These are phyloP conservation scores for Fomitopsis palustris DNA, from an alignment of 1,284 basidiomycete genomes.

Conservation along the genomic window DNA sequence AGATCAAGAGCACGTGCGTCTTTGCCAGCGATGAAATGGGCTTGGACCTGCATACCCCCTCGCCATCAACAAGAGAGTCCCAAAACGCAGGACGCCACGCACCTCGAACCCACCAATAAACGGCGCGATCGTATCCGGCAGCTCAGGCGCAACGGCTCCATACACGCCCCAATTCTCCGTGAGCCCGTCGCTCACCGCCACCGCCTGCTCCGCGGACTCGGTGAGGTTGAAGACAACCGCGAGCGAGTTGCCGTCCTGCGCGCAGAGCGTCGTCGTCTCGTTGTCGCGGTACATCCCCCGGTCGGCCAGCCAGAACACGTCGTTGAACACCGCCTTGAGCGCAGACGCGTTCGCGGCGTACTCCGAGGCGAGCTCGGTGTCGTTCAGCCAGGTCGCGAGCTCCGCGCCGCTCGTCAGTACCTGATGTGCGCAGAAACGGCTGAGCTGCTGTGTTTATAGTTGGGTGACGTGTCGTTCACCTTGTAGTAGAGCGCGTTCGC, in stretches of 20 bases:
- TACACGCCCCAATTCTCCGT: constrained; percentile 47
- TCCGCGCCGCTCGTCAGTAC: constrained; percentile 44
- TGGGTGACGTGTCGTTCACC: constrained; percentile 19
- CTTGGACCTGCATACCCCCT: constrained; percentile 36
- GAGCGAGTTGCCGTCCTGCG: constrained; percentile 50
- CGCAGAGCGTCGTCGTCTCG: constrained; percentile 37
- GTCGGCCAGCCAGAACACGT: constrained; percentile 38
- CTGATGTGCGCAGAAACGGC: constrained; percentile 24
- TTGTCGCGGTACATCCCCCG: constrained; percentile 47
- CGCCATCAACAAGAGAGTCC: too few species aligned
- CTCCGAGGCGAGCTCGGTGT: constrained; percentile 26
- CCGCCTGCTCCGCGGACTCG: constrained; percentile 34
- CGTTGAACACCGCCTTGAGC: constrained; percentile 40
- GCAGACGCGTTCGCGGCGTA: constrained; percentile 40
- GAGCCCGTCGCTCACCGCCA: constrained; percentile 40
- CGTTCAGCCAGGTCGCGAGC: constrained; percentile 40
- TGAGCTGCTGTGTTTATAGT: not conserved
- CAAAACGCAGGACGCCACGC: not conserved
- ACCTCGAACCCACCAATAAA: constrained; percentile 52
- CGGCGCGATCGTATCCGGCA: constrained; percentile 50
- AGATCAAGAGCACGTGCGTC: constrained; percentile 47
- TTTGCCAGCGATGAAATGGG: constrained; percentile 46
- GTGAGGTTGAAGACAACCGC: constrained; percentile 49
- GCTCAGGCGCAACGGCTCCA: constrained; percentile 45
- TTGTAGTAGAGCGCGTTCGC: constrained; percentile 46